Evolutionary conservation across 495 filamentous ascomycete genomes (phyloP), one percentile per base, ranked within the genome.

Genomic region (Parachaetomium inaequale): DNA sequence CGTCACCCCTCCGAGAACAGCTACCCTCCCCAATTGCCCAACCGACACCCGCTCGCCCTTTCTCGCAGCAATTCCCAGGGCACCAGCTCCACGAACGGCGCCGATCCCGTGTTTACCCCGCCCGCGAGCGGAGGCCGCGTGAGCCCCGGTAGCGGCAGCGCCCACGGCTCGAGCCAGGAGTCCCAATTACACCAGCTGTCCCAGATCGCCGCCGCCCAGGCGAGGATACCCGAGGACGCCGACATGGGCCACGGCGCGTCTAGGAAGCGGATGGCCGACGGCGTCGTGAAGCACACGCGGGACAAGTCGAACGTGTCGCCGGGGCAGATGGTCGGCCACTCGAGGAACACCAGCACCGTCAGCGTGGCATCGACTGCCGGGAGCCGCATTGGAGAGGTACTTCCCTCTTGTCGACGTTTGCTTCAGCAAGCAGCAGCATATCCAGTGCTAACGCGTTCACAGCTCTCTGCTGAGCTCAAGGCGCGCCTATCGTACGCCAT

Each of bases 401-500:
- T 15, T 15, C 12, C 26, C 25, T 32, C 43, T 19, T 15, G 14
- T 0, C 14, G 15, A 7, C 17, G 8, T n/a, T n/a, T n/a, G n/a
- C n/a, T n/a, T n/a, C n/a, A n/a, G n/a, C n/a, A n/a, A n/a, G n/a
- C n/a, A n/a, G n/a, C n/a, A n/a, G n/a, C n/a, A n/a, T n/a, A n/a
- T n/a, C n/a, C n/a, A n/a, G 23, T 59, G 42, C 66, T 71, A 63
- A 75, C 56, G 46, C 36, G 54, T 58, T 59, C 46, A 55, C 68
- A 95, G 88, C 73, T 94, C 49, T 90, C 91, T 32, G 82, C 85
- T 40, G 85, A 91, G 68, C 81, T 97, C 26, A 86, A 85, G 63
- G 83, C 90, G 7, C 88, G 91, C 55, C 79, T 97, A 14, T 89
- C 90, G 7, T 95, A 96, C 72, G 92, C 91, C 38, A 90, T 93